Conservation (phyloP, 2,329 filamentous ascomycete species). For the Pezicula carpinea region DNA sequence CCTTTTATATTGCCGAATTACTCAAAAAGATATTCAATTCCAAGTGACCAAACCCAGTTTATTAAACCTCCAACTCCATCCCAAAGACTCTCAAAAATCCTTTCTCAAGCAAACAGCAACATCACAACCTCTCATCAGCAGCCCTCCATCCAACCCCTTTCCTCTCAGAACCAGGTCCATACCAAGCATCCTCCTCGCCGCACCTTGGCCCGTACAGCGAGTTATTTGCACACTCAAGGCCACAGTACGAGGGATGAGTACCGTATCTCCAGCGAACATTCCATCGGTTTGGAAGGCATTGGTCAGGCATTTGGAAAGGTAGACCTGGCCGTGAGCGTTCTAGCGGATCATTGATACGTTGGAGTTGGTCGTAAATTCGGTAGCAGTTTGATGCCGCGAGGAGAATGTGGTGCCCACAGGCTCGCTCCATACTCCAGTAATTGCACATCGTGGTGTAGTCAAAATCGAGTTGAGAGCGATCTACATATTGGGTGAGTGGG, state of each 20-base stretch:
- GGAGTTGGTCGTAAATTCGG: conserved; percentile 25
- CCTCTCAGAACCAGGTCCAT: conserved; percentile 24
- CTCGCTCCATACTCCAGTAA: conserved; percentile 21
- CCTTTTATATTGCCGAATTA: no score
- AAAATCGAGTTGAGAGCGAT: not conserved
- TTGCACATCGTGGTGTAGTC: conserved; percentile 22
- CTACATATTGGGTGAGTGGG: not conserved
- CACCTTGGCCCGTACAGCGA: conserved; percentile 15
- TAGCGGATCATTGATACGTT: conserved; percentile 26
- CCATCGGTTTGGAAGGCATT: conserved; percentile 20
- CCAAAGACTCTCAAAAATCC: no score
- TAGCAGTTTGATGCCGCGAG: conserved; percentile 25
- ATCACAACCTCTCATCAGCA: no score
- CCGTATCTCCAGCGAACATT: conserved; percentile 16
- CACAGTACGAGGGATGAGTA: conserved; percentile 17
- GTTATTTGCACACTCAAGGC: conserved; percentile 27
- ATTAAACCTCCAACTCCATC: no score
- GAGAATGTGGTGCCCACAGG: conserved; percentile 25
- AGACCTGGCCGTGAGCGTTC: conserved; percentile 13
- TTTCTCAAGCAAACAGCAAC: no score
- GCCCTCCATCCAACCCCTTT: conserved; percentile 27
- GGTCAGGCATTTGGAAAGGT: conserved; percentile 22
- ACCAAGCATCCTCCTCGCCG: conserved; percentile 21
- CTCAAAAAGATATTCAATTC: no score
- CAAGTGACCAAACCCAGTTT: no score